phyloP scores from a whole-genome alignment of 2,329 filamentous ascomycete genomes.

The Alternaria brassicicola region DNA sequence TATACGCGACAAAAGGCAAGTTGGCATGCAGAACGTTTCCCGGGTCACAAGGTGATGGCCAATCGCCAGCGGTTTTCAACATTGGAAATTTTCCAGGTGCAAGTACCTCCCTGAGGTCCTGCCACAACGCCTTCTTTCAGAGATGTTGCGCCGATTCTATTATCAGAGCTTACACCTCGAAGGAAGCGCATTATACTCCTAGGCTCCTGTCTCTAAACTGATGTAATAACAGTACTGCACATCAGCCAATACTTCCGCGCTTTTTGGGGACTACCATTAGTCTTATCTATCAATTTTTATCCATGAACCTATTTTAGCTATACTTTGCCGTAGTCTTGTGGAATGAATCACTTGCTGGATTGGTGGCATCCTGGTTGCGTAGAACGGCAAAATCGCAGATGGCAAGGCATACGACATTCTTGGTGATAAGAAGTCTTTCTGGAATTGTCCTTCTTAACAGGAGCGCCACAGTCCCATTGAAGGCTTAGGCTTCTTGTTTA shows the following conservation, averaged over 20 bases:
- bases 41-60: neutral
- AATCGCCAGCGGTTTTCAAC: neutral
- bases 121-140: neutral
- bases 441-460: conserved; percentile 27
- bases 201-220: neutral
- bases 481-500: conserved; percentile 25
- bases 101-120: neutral
- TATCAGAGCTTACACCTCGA: neutral
- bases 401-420: conserved; percentile 30
- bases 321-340: neutral
- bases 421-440: conserved; percentile 21
- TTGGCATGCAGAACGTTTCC: neutral
- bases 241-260: neutral
- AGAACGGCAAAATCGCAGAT: conserved; percentile 30
- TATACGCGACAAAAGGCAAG: neutral
- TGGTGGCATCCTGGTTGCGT: conserved; percentile 29
- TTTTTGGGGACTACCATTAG: neutral
- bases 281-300: neutral
- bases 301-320: neutral
- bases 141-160: neutral
- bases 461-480: conserved; percentile 26
- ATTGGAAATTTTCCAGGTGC: neutral
- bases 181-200: neutral
- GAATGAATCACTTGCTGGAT: neutral
- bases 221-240: neutral